Conservation (phyloP, 495 filamentous ascomycete species). For the Talaromyces nanjingensis region DNA sequence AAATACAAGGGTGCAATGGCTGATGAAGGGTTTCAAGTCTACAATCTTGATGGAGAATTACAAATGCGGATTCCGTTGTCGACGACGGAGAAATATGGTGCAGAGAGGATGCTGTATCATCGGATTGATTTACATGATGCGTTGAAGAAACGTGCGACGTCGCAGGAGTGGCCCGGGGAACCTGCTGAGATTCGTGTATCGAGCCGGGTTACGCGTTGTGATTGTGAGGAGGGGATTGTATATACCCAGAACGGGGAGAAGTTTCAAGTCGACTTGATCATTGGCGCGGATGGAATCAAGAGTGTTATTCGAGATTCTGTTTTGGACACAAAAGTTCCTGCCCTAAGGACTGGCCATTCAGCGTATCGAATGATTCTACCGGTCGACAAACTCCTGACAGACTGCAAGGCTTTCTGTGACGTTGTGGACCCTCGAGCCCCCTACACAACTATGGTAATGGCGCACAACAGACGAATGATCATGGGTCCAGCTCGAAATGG, state of each 20-base stretch:
- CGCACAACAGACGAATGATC: slow-evolving; percentile 18
- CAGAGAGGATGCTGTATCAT: slow-evolving; percentile 22
- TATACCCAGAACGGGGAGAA: slow-evolving; percentile 20
- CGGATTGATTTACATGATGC: slow-evolving; percentile 22
- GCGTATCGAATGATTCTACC: not conserved
- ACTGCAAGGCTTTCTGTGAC: not conserved
- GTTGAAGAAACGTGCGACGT: slow-evolving; percentile 14
- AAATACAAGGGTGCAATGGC: slow-evolving; percentile 15
- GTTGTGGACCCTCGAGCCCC: not conserved
- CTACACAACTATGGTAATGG: slow-evolving; percentile 4
- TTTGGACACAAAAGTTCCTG: not conserved
- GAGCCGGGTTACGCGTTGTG: slow-evolving; percentile 15
- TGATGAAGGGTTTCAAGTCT: slow-evolving; percentile 25
- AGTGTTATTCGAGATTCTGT: not conserved
- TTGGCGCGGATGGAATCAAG: slow-evolving; percentile 19
- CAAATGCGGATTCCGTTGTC: slow-evolving; percentile 18
- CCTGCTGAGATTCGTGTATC: slow-evolving; percentile 14
- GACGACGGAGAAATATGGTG: slow-evolving; percentile 18
- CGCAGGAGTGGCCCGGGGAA: slow-evolving; percentile 12
- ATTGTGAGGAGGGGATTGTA: slow-evolving; percentile 16
- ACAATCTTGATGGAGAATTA: slow-evolving; percentile 20
- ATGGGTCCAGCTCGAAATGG: slow-evolving; percentile 20
- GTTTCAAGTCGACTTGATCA: slow-evolving; percentile 22
- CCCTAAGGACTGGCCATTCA: not conserved
- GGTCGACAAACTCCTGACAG: not conserved